Conservation (phyloP, 164 flowering plant genomes). For the Houttuynia cordata region DNA sequence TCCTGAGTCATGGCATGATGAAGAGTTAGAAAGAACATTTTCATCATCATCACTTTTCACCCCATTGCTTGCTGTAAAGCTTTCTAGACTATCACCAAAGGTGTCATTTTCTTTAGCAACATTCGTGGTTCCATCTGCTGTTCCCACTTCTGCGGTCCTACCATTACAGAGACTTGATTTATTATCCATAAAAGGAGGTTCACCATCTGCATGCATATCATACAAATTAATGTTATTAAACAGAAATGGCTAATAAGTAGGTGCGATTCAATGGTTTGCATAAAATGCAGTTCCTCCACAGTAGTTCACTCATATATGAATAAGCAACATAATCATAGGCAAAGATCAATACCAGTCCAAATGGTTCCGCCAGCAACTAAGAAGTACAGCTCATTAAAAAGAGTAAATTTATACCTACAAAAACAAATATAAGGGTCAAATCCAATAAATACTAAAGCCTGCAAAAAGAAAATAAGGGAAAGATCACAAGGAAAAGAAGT, state of each 20-base stretch:
- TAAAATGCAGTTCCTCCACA: too few species aligned
- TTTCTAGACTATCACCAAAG: conserved; percentile 12
- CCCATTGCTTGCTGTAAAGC: conserved; percentile 12
- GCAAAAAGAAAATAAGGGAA: not conserved
- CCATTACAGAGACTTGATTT: conserved; percentile 11
- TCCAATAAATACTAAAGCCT: not conserved
- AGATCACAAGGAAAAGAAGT: not conserved
- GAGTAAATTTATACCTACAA: conserved; percentile 95
- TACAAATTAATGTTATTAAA: not conserved
- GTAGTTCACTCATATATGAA: not conserved
- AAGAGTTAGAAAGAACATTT: conserved; percentile 2
- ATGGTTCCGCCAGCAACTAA: conserved; percentile 97
- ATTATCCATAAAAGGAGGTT: conserved; percentile 16
- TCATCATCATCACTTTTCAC: conserved; percentile 15
- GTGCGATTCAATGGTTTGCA: too few species aligned
- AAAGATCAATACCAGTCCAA: conserved; percentile 66
- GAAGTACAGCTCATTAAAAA: conserved; percentile 96
- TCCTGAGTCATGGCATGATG: not conserved
- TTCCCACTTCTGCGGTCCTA: conserved; percentile 10
- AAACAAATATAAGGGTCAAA: not conserved
- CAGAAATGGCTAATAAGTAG: too few species aligned
- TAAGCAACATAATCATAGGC: not conserved
- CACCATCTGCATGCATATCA: conserved; percentile 39
- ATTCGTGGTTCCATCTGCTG: not conserved
- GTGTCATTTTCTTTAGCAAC: conserved; percentile 18